Conservation (phyloP, 257 asterid species). For the Forsythia suspensa region DNA sequence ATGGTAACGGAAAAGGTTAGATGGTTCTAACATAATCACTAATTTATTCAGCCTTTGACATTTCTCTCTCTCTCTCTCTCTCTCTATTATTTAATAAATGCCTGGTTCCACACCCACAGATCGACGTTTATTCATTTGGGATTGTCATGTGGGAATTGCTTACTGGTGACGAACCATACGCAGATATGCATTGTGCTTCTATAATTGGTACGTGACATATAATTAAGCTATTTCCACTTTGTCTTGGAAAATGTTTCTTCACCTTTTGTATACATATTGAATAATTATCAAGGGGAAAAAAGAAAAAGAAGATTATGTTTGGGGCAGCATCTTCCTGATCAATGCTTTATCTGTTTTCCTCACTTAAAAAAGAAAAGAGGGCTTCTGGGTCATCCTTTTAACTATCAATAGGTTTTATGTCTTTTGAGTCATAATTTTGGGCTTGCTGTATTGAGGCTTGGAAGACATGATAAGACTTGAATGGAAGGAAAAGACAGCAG, state of each 20-base stretch:
- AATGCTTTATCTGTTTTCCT: neutral
- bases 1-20: conserved; percentile 96
- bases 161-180: conserved; percentile 96
- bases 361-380: neutral
- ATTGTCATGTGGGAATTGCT: conserved; percentile 99
- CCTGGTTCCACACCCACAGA: conserved; percentile 39
- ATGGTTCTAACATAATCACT: neutral
- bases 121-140: conserved; percentile 95
- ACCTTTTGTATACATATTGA: neutral
- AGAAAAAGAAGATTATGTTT: neutral
- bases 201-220: conserved; percentile 62
- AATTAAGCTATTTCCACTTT: neutral
- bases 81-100: neutral
- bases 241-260: neutral
- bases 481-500: too few relatives aligned
- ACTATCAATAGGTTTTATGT: neutral
- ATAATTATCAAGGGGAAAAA: neutral
- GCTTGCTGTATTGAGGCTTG: too few relatives aligned
- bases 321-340: neutral
- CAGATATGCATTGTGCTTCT: conserved; percentile 94
- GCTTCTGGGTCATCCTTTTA: neutral
- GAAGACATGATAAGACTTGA: too few relatives aligned
- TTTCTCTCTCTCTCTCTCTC: neutral
- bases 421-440: neutral
- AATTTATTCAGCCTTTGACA: neutral